Evolutionary conservation across 331 rosid genomes (phyloP).

Genomic region (Prunus yedoensis): DNA sequence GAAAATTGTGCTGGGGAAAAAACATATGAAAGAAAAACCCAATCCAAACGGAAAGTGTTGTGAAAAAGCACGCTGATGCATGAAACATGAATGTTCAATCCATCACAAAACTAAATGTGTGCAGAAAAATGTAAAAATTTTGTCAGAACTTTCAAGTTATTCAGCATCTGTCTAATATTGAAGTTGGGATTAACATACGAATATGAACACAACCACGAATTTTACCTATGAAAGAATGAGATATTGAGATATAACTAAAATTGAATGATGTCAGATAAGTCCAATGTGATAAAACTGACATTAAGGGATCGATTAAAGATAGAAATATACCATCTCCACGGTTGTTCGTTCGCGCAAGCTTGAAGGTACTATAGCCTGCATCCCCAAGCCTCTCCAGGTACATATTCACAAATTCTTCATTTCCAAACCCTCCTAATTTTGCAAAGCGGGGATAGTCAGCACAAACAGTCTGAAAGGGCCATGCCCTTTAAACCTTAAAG

Average conservation of each 20-base stretch:
- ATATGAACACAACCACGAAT: background rate
- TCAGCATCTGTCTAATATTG: background rate
- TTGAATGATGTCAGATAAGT: constrained; percentile 1
- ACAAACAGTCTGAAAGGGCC: background rate
- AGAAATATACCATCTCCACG: constrained; percentile 81
- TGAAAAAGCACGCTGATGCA: background rate
- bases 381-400: constrained; percentile 64
- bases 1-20: background rate
- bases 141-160: background rate
- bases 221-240: background rate
- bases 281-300: constrained; percentile 9
- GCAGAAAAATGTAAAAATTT: background rate
- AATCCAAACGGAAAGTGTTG: background rate
- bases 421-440: constrained; percentile 80
- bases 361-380: constrained; percentile 78
- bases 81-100: background rate
- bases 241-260: background rate
- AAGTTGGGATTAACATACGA: background rate
- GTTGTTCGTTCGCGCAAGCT: constrained; percentile 84
- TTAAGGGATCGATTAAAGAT: background rate
- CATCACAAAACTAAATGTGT: background rate
- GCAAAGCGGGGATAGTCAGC: constrained; percentile 14
- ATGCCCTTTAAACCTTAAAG: background rate
- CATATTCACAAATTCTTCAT: constrained; percentile 80
- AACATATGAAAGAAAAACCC: background rate